A percentile compares a stretch with the other conserved stretches of the same genome.
Conservation (phyloP, 2,329 filamentous ascomycete genomes). For the Cladosporium sp. region DNA sequence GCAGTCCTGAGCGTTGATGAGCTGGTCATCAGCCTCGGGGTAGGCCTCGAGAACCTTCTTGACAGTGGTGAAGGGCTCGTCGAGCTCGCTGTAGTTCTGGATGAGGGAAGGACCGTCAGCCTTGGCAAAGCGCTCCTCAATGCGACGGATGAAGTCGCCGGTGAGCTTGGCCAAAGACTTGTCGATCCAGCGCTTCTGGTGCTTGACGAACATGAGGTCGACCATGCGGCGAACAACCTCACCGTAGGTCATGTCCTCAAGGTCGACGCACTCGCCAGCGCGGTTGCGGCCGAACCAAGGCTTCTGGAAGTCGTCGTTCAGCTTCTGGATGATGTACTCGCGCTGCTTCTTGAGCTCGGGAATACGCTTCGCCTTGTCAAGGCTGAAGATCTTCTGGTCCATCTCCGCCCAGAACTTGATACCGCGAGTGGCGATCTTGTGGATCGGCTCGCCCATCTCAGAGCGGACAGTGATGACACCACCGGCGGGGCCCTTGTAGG, state of each 20-base stretch:
- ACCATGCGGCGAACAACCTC: constrained; percentile 84
- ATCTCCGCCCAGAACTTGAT: constrained; percentile 97
- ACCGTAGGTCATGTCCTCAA: constrained; percentile 93
- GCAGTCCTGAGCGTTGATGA: constrained; percentile 97
- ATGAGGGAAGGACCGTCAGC: constrained; percentile 66
- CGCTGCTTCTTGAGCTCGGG: constrained; percentile 82
- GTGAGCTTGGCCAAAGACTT: constrained; percentile 74
- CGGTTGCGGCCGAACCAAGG: constrained; percentile 91
- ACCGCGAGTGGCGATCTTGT: constrained; percentile 95
- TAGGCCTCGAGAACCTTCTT: constrained; percentile 76
- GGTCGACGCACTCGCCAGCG: constrained; percentile 70
- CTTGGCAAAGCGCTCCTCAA: constrained; percentile 93
- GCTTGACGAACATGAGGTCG: constrained; percentile 84
- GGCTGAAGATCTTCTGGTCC: constrained; percentile 95
- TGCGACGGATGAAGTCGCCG: constrained; percentile 90
- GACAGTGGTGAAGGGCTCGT: constrained; percentile 71
- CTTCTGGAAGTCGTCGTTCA: constrained; percentile 95
- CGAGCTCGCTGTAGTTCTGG: constrained; percentile 83
- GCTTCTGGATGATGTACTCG: constrained; percentile 87
- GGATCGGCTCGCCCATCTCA: constrained; percentile 99
- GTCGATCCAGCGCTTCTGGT: constrained; percentile 88
- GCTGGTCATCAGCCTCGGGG: constrained; percentile 77
- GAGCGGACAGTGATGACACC: constrained; percentile 95
- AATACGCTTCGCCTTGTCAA: constrained; percentile 91
- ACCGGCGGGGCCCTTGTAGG: constrained; percentile 83